These are phyloP conservation scores for Plasmodium relictum DNA, from an alignment of 169 alveolate genomes.

Conservation along the genomic window DNA sequence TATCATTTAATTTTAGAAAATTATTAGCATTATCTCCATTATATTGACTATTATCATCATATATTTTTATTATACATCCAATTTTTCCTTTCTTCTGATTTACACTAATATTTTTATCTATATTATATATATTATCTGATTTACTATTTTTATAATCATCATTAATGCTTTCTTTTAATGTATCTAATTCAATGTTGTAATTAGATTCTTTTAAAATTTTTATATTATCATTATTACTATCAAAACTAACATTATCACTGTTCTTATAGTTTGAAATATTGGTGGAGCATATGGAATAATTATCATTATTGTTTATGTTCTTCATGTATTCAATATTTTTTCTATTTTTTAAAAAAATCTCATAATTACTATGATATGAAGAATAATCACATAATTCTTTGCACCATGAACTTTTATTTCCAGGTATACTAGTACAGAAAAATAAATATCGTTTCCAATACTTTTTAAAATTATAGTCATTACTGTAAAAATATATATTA, in stretches of 20 bases:
- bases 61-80: constrained; percentile 64
- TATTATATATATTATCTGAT: not conserved
- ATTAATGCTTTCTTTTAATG: not conserved
- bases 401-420: constrained; percentile 60
- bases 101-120: not conserved
- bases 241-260: not conserved
- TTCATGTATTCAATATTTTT: constrained; percentile 1
- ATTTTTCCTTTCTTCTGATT: constrained; percentile 5
- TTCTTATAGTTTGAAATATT: not conserved
- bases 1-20: constrained; percentile 65
- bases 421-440: constrained; percentile 72
- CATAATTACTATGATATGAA: constrained; percentile 27
- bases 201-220: not conserved
- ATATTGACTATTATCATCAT: constrained; percentile 72
- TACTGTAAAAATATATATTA: constrained; percentile 13
- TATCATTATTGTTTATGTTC: not conserved
- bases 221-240: constrained; percentile 9
- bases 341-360: constrained; percentile 56
- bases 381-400: constrained; percentile 69
- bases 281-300: not conserved
- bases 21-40: constrained; percentile 51
- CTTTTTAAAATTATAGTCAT: constrained; percentile 36
- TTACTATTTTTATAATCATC: not conserved
- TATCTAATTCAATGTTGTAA: not conserved
- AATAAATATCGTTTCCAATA: constrained; percentile 77